Evolutionary conservation across 2,329 filamentous ascomycete species (phyloP).

Genomic region (Botrytis byssoidea): DNA sequence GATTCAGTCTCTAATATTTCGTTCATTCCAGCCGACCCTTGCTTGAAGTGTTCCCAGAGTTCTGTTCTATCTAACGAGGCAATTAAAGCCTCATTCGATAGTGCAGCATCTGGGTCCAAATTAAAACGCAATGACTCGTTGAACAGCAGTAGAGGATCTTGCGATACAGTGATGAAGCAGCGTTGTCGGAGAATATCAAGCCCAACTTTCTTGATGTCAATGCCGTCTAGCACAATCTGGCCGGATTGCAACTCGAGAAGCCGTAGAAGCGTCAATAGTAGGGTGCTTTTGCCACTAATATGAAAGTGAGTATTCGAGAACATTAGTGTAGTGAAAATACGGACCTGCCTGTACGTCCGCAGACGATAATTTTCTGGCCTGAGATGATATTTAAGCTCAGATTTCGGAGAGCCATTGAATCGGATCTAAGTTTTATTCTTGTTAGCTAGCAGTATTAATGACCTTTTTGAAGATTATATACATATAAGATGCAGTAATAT

Average conservation of each 20-base stretch:
- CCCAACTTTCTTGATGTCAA: conserved; percentile 4
- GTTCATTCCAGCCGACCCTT: too few relatives aligned
- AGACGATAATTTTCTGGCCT: conserved; percentile 52
- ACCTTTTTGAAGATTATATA: too few relatives aligned
- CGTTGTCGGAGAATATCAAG: conserved; percentile 12
- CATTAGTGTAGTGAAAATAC: neutral
- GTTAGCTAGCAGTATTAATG: neutral
- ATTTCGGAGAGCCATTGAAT: conserved; percentile 39
- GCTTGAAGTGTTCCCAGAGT: too few relatives aligned
- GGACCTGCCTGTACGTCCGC: conserved; percentile 52
- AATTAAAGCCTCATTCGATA: conserved; percentile 2
- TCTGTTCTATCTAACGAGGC: neutral
- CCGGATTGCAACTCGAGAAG: conserved; percentile 11
- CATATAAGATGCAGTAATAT: conserved; percentile 31
- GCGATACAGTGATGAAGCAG: conserved; percentile 16
- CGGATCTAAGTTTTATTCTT: neutral
- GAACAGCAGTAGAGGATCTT: conserved; percentile 8
- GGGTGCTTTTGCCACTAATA: conserved; percentile 17
- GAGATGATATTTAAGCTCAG: conserved; percentile 47
- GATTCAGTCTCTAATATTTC: too few relatives aligned
- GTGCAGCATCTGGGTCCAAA: neutral
- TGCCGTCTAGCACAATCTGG: neutral
- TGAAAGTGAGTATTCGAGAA: neutral
- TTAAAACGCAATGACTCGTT: conserved; percentile 16
- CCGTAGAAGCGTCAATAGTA: conserved; percentile 17